A percentile compares a stretch with the other conserved stretches of the same genome.
phyloP scores from a whole-genome alignment of 331 rosid genomes.

The Quercus tomentella region DNA sequence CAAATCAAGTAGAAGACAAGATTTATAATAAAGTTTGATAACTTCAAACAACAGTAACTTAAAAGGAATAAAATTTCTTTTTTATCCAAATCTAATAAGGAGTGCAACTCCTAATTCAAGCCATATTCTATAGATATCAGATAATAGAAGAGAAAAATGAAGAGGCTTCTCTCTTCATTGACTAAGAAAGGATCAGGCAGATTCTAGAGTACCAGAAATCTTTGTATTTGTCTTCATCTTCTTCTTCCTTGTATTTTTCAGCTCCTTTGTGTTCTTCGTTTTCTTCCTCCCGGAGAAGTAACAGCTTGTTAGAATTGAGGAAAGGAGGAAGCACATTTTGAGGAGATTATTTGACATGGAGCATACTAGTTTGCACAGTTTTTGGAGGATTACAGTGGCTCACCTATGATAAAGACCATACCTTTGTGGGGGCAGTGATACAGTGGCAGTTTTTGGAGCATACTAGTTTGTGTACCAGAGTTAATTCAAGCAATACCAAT shows the following conservation, averaged over 20 bases:
- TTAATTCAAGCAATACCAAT: no score
- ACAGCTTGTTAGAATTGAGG: constrained; percentile 63
- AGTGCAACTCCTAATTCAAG: no score
- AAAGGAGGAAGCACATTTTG: constrained; percentile 63
- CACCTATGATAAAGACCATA: constrained; percentile 59
- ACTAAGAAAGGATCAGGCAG: constrained; percentile 43
- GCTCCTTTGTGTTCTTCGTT: constrained; percentile 30
- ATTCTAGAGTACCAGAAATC: constrained; percentile 59
- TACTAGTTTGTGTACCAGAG: no score
- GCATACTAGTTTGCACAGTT: constrained; percentile 66
- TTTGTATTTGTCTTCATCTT: constrained; percentile 21
- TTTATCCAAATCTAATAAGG: no score
- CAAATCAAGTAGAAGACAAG: no score
- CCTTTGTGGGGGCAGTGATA: constrained; percentile 68
- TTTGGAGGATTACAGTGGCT: constrained; percentile 60
- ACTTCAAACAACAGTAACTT: no score
- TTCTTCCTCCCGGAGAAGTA: constrained; percentile 37
- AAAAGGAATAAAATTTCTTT: no score
- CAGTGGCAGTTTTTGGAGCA: constrained; percentile 29
- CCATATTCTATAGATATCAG: neutral
- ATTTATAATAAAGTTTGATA: no score
- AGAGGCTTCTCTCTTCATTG: constrained; percentile 31
- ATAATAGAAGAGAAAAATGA: constrained; percentile 52
- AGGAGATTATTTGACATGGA: constrained; percentile 81
- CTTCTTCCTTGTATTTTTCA: constrained; percentile 9